These are phyloP conservation scores for Parietaria judaica DNA, from an alignment of 306 rosid genomes.

Conservation along the genomic window DNA sequence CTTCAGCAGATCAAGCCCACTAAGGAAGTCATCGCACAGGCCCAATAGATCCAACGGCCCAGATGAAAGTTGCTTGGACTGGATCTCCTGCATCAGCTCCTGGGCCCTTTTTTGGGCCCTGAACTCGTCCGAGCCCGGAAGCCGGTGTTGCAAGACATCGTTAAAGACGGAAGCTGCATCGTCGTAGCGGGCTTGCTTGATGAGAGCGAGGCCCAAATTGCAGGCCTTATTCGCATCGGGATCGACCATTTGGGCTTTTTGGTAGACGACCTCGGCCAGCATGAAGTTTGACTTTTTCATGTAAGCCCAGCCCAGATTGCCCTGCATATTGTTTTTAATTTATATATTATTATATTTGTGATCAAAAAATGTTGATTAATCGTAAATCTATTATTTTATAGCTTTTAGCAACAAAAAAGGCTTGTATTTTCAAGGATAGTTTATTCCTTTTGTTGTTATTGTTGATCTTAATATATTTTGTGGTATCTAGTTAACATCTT, in stretches of 20 bases:
- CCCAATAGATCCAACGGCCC: slow-evolving; percentile 19
- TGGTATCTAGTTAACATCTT: too few species aligned
- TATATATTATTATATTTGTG: too few species aligned
- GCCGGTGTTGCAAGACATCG: slow-evolving; percentile 17
- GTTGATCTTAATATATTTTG: too few species aligned
- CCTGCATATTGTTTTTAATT: too few species aligned
- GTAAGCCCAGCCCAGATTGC: slow-evolving; percentile 43
- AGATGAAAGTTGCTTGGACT: slow-evolving; percentile 4
- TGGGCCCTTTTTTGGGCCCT: slow-evolving; percentile 24
- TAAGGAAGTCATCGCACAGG: slow-evolving; percentile 29
- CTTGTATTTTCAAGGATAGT: too few species aligned
- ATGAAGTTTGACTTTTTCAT: slow-evolving; percentile 35
- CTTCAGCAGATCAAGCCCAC: slow-evolving; percentile 39
- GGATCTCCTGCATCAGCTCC: slow-evolving; percentile 23
- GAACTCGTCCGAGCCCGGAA: slow-evolving; percentile 23
- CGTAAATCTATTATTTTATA: too few species aligned
- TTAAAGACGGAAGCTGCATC: slow-evolving; percentile 25
- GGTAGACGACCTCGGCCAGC: slow-evolving; percentile 40
- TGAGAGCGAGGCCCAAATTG: slow-evolving; percentile 30
- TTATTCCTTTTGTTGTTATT: too few species aligned
- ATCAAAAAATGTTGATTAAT: too few species aligned
- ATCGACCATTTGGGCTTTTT: slow-evolving; percentile 43
- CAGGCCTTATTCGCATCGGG: slow-evolving; percentile 38
- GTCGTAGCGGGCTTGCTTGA: slow-evolving; percentile 26
- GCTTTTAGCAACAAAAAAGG: too few species aligned